Evolutionary conservation across 2,329 filamentous ascomycete species (phyloP), one percentile per base, ranked within the genome.

Genomic region (Alternaria gansuensis): DNA sequence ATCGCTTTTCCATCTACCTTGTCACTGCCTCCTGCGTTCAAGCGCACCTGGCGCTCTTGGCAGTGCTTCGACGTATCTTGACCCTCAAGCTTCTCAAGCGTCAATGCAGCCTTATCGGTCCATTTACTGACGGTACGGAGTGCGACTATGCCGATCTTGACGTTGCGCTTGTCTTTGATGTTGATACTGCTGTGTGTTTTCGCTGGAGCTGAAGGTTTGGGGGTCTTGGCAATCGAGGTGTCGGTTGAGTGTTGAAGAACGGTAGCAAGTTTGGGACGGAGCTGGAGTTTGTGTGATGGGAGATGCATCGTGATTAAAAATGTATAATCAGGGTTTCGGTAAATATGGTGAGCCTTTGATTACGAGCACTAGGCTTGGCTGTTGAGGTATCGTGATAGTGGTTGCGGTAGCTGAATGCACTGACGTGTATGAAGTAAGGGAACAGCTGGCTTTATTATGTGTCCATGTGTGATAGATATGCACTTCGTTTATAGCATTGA

Each of bases 81-180:
- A 10, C 33, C n/a, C 14, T 46, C 54, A 37, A 48, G 49, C 21
- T 53, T 57, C 48, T 57, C 48, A 3, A 46, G 54, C 34, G 54
- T 52, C 34, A 48, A 41, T 7, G 41, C 48, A 17, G 54, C 54
- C 29, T 57, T 57, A 8, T 57, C 54, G 6, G 49, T 40, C 49
- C 54, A 53, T 41, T 48, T 57, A n/a, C 49, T 48, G 21, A 57
- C 17, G 3, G 41, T 57, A 5, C 36, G 49, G 4, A 57, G 41
- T 9, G 24, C 54, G 3, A 5, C n/a, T 3, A 46, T 49, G 4
- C 48, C 48, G 4, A 34, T 34, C 14, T 52, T 45, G 13, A 57
- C 40, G 33, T 57, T 46, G 3, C 33, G 17, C 33, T 40, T 46
- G 41, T 57, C 41, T 7, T 52, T 57, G 24, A 17, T 34, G 36